Evolutionary conservation across 371 early-diverging fungal species (phyloP).

Genomic region (Apophysomyces ossiformis): DNA sequence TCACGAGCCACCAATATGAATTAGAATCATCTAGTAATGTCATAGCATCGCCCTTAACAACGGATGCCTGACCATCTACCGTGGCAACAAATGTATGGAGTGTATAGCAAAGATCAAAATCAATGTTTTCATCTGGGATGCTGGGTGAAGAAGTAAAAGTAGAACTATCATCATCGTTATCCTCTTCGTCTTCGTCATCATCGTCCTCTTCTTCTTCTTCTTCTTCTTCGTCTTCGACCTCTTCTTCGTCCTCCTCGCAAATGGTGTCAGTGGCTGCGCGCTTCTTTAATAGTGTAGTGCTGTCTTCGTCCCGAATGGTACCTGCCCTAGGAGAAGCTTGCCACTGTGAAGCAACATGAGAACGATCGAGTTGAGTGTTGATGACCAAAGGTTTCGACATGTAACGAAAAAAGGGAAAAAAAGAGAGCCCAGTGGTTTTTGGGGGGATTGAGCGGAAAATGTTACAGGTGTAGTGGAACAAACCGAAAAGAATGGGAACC

Average conservation of each 20-base stretch:
- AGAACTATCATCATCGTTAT: slow-evolving; percentile 53
- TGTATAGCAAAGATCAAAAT: slow-evolving; percentile 85
- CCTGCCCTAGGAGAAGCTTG: slow-evolving; percentile 25
- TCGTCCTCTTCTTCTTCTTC: slow-evolving; percentile 48
- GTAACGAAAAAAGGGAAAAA: not conserved
- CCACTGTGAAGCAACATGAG: slow-evolving; percentile 20
- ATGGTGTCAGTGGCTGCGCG: slow-evolving; percentile 27
- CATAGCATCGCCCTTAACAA: slow-evolving; percentile 86
- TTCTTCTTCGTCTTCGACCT: slow-evolving; percentile 42
- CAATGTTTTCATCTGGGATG: slow-evolving; percentile 77
- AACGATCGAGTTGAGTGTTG: slow-evolving; percentile 30
- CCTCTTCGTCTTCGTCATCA: slow-evolving; percentile 47
- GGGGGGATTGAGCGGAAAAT: not conserved
- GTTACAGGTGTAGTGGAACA: not conserved
- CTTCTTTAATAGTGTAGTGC: slow-evolving; percentile 12
- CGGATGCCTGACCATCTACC: slow-evolving; percentile 93
- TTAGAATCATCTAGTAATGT: slow-evolving; percentile 92
- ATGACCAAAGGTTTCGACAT: slow-evolving; percentile 29
- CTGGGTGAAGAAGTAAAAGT: slow-evolving; percentile 54
- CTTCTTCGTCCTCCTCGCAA: slow-evolving; percentile 34
- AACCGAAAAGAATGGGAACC: not conserved
- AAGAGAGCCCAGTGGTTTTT: not conserved
- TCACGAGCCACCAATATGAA: slow-evolving; percentile 97
- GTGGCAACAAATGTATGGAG: slow-evolving; percentile 93
- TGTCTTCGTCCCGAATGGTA: slow-evolving; percentile 20